Conservation (phyloP, 148 eudicot species). For the Rhododendron simsii region DNA sequence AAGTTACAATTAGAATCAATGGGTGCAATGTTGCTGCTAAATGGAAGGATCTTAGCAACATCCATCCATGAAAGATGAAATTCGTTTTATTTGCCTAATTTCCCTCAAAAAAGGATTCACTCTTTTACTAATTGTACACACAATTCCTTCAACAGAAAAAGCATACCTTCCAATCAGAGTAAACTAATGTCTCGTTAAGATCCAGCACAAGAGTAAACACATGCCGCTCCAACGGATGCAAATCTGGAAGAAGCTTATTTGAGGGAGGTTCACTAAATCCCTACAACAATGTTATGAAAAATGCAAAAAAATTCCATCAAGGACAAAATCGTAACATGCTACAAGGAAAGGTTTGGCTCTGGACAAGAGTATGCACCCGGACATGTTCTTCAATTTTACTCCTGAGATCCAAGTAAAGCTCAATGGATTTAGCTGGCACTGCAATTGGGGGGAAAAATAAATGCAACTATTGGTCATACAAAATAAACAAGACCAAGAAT, state of each 20-base stretch:
- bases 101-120: background rate
- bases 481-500: background rate
- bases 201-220: conserved; percentile 85
- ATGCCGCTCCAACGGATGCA: conserved; percentile 70
- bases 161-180: conserved; percentile 87
- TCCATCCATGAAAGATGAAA: background rate
- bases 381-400: conserved; percentile 53
- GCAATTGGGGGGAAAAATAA: background rate
- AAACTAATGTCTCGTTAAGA: conserved; percentile 78
- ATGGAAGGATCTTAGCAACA: background rate
- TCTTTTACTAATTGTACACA: background rate
- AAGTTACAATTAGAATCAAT: background rate
- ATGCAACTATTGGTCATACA: background rate
- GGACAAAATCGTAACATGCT: background rate
- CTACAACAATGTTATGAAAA: conserved; percentile 23
- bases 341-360: background rate
- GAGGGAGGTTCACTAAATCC: conserved; percentile 84
- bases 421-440: conserved; percentile 64
- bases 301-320: background rate
- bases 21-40: background rate
- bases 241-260: conserved; percentile 91
- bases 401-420: conserved; percentile 57
- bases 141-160: background rate
- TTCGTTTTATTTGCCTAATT: no score
- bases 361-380: conserved; percentile 35